Percentiles rank a stretch among this genome's conserved stretches.
phyloP scores from a whole-genome alignment of 2,329 filamentous ascomycete species.

The Xylariaceae sp. region DNA sequence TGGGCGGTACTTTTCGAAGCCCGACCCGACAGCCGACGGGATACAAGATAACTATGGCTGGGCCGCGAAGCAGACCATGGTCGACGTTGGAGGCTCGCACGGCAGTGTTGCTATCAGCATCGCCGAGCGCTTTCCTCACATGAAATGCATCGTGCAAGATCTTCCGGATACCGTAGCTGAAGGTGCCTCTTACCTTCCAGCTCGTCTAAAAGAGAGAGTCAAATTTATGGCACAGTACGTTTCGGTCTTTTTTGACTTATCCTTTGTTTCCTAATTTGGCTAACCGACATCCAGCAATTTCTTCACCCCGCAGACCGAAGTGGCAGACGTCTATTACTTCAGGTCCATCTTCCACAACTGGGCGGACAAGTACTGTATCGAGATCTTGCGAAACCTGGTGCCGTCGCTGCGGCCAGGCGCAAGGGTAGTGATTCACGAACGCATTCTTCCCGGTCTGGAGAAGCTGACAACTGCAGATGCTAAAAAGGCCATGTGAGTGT shows the following conservation, averaged over 20 bases:
- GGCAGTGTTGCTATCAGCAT: constrained; percentile 24
- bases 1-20: constrained; percentile 15
- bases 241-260: neutral
- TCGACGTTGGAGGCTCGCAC: constrained; percentile 26
- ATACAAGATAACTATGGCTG: constrained; percentile 21
- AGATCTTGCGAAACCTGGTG: constrained; percentile 25
- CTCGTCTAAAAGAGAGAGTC: constrained; percentile 14
- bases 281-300: constrained; percentile 22
- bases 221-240: constrained; percentile 18
- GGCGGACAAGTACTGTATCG: constrained; percentile 29
- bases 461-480: constrained; percentile 14
- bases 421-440: constrained; percentile 19
- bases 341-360: constrained; percentile 30
- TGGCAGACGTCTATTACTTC: constrained; percentile 23
- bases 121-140: constrained; percentile 21
- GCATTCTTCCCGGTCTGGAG: constrained; percentile 15
- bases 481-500: constrained; percentile 20
- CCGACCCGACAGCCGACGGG: constrained; percentile 12
- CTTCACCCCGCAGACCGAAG: constrained; percentile 17
- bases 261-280: neutral
- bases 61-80: constrained; percentile 20
- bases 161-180: constrained; percentile 14
- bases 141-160: constrained; percentile 24
- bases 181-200: constrained; percentile 12
- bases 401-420: constrained; percentile 22